Conservation (phyloP, 352 stramenopile genomes). For the Phytophthora aleatoria region DNA sequence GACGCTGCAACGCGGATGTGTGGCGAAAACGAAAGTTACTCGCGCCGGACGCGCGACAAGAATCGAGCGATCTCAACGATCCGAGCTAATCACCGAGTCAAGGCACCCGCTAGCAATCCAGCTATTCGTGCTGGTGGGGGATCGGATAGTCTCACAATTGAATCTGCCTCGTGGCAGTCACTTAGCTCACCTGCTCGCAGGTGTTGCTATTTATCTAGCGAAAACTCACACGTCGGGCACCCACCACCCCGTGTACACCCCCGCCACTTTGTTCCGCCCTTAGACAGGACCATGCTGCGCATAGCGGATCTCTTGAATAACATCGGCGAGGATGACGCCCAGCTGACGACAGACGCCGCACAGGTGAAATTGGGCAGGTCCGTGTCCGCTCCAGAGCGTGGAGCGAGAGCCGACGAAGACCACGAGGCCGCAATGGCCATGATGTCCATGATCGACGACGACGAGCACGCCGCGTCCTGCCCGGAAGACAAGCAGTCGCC, state of each 20-base stretch:
- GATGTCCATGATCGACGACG: slow-evolving; percentile 32
- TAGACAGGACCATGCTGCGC: slow-evolving; percentile 28
- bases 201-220: slow-evolving; percentile 44
- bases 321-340: slow-evolving; percentile 37
- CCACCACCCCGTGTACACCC: slow-evolving; percentile 34
- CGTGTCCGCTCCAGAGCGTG: slow-evolving; percentile 33
- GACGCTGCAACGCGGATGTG: slow-evolving; percentile 33
- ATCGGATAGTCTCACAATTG: slow-evolving; percentile 36
- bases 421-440: slow-evolving; percentile 21
- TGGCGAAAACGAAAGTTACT: slow-evolving; percentile 42
- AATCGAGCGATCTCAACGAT: slow-evolving; percentile 28
- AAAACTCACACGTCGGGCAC: slow-evolving; percentile 31
- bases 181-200: slow-evolving; percentile 36
- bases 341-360: slow-evolving; percentile 6
- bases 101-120: slow-evolving; percentile 19
- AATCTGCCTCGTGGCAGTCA: slow-evolving; percentile 40
- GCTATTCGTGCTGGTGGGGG: slow-evolving; percentile 9
- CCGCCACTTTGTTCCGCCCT: background rate
- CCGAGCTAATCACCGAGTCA: slow-evolving; percentile 27
- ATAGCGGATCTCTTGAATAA: slow-evolving; percentile 45
- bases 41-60: slow-evolving; percentile 27
- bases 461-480: slow-evolving; percentile 37
- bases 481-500: slow-evolving; percentile 37
- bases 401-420: slow-evolving; percentile 2
- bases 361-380: slow-evolving; percentile 36